Conservation (phyloP, 495 filamentous ascomycete species). For the Hypoxylon rickii region DNA sequence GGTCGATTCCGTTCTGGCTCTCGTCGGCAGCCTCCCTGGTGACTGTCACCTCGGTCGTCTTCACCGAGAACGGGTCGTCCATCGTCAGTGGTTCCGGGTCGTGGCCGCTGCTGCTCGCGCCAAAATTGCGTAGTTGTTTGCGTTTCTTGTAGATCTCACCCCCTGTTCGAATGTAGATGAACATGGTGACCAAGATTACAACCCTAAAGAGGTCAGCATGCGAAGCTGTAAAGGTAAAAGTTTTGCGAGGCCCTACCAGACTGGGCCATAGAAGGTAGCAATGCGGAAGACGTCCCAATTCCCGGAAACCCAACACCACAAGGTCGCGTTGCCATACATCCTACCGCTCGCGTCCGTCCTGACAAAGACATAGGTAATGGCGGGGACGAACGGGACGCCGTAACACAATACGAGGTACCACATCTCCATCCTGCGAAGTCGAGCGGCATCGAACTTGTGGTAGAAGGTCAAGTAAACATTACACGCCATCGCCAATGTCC, state of each 20-base stretch:
- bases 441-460: constrained; percentile 68
- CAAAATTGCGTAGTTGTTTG: constrained; percentile 52
- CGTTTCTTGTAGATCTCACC: constrained; percentile 67
- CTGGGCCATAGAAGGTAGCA: constrained; percentile 79
- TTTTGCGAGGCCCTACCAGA: constrained; percentile 61
- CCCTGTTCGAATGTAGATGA: constrained; percentile 76
- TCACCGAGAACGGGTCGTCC: constrained; percentile 56
- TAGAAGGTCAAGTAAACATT: constrained; percentile 91
- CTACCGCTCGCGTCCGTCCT: constrained; percentile 50
- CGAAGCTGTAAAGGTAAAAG: background rate
- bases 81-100: constrained; percentile 50
- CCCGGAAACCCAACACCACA: constrained; percentile 81
- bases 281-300: constrained; percentile 76
- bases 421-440: constrained; percentile 71
- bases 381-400: constrained; percentile 73
- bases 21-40: constrained; percentile 46
- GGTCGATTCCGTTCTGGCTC: constrained; percentile 22
- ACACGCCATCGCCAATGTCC: constrained; percentile 83
- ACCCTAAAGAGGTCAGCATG: constrained; percentile 46
- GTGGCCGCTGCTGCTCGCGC: constrained; percentile 39
- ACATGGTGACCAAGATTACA: constrained; percentile 67
- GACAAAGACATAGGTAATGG: constrained; percentile 70
- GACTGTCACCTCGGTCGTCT: constrained; percentile 62
- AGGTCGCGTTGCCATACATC: constrained; percentile 76
- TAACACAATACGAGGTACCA: constrained; percentile 76